Evolutionary conservation across 1,284 basidiomycete genomes (phyloP).

Genomic region (Fomitopsis betulina): DNA sequence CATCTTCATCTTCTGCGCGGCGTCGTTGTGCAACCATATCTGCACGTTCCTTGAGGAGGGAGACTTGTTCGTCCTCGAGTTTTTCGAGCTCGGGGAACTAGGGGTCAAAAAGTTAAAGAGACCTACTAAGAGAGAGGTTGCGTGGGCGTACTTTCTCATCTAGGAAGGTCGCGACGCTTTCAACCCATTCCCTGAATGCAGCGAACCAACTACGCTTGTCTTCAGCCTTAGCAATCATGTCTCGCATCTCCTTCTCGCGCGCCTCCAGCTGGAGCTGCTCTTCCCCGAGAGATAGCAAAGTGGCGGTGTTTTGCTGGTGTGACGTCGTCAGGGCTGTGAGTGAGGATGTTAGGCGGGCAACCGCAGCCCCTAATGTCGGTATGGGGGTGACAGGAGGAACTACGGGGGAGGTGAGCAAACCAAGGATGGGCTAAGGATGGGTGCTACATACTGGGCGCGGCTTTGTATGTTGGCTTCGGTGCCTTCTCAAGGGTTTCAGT

Average conservation of each 20-base stretch:
- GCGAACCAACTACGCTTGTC: slow-evolving; percentile 85
- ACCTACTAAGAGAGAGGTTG: neutral
- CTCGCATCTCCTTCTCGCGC: slow-evolving; percentile 77
- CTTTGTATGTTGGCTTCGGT: slow-evolving; percentile 58
- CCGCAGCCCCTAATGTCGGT: slow-evolving; percentile 51
- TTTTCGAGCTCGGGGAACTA: slow-evolving; percentile 82
- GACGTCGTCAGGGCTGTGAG: slow-evolving; percentile 68
- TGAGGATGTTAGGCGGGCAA: slow-evolving; percentile 57
- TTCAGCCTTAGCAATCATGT: slow-evolving; percentile 77
- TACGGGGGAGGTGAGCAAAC: slow-evolving; percentile 27
- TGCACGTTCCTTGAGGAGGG: slow-evolving; percentile 70
- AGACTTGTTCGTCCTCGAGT: slow-evolving; percentile 79
- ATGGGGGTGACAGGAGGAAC: slow-evolving; percentile 59
- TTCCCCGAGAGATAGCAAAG: slow-evolving; percentile 56
- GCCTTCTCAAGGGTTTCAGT: slow-evolving; percentile 28
- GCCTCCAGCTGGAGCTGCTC: slow-evolving; percentile 71
- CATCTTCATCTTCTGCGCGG: slow-evolving; percentile 75
- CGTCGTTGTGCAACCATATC: slow-evolving; percentile 69
- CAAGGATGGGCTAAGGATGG: neutral
- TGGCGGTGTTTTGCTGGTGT: slow-evolving; percentile 59
- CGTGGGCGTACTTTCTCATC: slow-evolving; percentile 76
- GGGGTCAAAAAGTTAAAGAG: neutral
- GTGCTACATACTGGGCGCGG: slow-evolving; percentile 64
- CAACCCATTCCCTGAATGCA: slow-evolving; percentile 83
- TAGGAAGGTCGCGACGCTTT: slow-evolving; percentile 82